Conservation (phyloP, 345 rosid genomes). For the Mallotus nudiflorus region DNA sequence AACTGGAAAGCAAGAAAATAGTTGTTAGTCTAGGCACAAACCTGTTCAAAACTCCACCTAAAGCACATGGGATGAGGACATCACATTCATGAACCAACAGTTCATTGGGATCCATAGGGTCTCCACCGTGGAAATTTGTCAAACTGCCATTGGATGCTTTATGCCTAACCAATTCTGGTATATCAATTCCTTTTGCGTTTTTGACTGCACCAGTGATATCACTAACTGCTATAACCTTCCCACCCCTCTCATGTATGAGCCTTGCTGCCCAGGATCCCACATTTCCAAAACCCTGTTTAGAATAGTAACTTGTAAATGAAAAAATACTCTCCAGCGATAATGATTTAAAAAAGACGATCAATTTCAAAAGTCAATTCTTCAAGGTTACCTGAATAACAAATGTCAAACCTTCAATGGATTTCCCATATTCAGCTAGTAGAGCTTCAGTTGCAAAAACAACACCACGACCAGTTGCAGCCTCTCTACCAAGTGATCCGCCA, state of each 20-base stretch:
- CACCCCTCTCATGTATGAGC: slow-evolving; percentile 87
- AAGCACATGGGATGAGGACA: slow-evolving; percentile 93
- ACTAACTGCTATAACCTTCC: slow-evolving; percentile 88
- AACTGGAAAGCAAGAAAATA: slow-evolving; percentile 1
- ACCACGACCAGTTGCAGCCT: slow-evolving; percentile 98
- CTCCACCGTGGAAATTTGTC: slow-evolving; percentile 69
- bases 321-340: neutral
- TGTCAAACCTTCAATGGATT: slow-evolving; percentile 71
- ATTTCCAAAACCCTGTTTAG: slow-evolving; percentile 84
- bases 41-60: slow-evolving; percentile 96
- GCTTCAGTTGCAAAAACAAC: slow-evolving; percentile 90
- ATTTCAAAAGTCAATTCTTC: neutral
- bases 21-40: slow-evolving; percentile 24
- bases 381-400: slow-evolving; percentile 80
- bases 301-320: neutral
- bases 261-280: slow-evolving; percentile 95
- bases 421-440: slow-evolving; percentile 82
- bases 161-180: slow-evolving; percentile 55
- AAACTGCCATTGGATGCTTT: slow-evolving; percentile 65
- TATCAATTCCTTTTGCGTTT: slow-evolving; percentile 77
- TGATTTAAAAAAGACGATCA: neutral
- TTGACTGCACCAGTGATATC: slow-evolving; percentile 92
- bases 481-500: slow-evolving; percentile 98
- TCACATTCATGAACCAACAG: slow-evolving; percentile 89
- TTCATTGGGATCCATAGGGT: slow-evolving; percentile 60